These are phyloP conservation scores for Cladosporium sp. DNA, from an alignment of 2,329 filamentous ascomycete species.

Conservation along the genomic window DNA sequence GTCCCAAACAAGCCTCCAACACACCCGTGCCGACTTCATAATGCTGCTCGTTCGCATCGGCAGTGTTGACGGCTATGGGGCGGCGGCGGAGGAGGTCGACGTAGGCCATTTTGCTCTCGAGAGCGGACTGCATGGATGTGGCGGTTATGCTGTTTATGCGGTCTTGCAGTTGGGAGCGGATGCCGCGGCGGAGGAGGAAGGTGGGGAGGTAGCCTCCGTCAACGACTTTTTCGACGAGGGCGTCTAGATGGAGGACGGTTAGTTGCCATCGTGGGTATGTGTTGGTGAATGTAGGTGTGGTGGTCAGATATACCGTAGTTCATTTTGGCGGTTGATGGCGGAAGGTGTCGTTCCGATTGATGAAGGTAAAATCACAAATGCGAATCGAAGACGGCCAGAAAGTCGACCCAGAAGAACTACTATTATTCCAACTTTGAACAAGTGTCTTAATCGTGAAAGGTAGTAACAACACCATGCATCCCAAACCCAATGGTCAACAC, in stretches of 20 bases:
- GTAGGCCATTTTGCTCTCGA: slow-evolving; percentile 59
- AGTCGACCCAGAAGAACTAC: too few species aligned
- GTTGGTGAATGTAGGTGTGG: neutral
- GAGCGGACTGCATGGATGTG: slow-evolving; percentile 49
- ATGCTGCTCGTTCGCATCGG: slow-evolving; percentile 62
- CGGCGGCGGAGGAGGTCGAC: slow-evolving; percentile 54
- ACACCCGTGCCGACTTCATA: slow-evolving; percentile 68
- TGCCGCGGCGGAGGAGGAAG: slow-evolving; percentile 57
- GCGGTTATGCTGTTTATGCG: slow-evolving; percentile 53
- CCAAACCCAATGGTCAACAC: neutral
- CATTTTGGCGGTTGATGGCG: slow-evolving; percentile 1
- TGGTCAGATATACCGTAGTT: slow-evolving; percentile 9
- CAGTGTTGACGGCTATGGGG: slow-evolving; percentile 65
- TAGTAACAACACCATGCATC: too few species aligned
- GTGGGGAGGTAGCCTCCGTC: slow-evolving; percentile 62
- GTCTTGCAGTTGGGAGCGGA: slow-evolving; percentile 60
- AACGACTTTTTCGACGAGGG: slow-evolving; percentile 51
- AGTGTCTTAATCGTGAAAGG: too few species aligned
- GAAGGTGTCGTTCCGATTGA: neutral
- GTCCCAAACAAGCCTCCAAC: slow-evolving; percentile 56
- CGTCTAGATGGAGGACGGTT: slow-evolving; percentile 22
- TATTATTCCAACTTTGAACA: too few species aligned
- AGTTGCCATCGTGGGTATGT: neutral
- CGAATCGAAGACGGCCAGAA: neutral
- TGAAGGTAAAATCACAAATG: neutral